Base-by-base conservation (phyloP, 352 stramenopile species). In the Globisporangium spiculum region DNA sequence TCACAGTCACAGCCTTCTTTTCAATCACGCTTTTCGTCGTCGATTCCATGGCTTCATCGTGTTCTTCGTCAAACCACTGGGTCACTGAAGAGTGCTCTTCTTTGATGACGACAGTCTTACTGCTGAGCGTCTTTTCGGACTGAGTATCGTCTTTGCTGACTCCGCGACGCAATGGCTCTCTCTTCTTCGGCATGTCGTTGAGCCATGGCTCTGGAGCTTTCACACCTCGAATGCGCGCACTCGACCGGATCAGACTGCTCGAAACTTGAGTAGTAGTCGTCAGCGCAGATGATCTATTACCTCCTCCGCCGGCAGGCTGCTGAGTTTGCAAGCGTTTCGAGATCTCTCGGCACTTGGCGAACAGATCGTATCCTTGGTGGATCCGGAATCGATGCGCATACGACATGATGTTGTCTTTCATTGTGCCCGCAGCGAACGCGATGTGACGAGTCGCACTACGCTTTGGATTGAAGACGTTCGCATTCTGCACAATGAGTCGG, bases 331-430 rank as follows among this genome's bases (percentile, higher is more conserved):
- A 70, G 2, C 82, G 81, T 69, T 84, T 90, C 1, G 84, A 90
- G 44, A 92, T 86, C 8, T 90, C 83, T 1, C 84, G 78, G 57
- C 91, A 97, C 58, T 94, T 94, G 10, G 82, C 83, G 67, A 97
- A 97, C 14, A 97, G 66, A 26, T 97, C 91, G 72, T 97, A 97
- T 2, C 90, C 89, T 61, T 96, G 83, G 24, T 89, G 82, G 26
- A 89, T 83, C 4, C 88, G 89, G 66, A 97, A 97, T 18, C 90
- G 86, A 72, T 97, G 85, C 18, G 86, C 85, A 67, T 91, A 96
- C 26, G 86, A 96, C 50, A 91, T 55, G 58, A 97, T 93, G 44
- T 96, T 95, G 68, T 98, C 92, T 55, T 94, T 86, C 90, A 98
- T 97, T 16, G 80, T 84, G 16, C 80, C 81, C 12, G 91, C 92